phyloP scores from a whole-genome alignment of 768 basidiomycete genomes.

The Cyclocybe cylindracea region DNA sequence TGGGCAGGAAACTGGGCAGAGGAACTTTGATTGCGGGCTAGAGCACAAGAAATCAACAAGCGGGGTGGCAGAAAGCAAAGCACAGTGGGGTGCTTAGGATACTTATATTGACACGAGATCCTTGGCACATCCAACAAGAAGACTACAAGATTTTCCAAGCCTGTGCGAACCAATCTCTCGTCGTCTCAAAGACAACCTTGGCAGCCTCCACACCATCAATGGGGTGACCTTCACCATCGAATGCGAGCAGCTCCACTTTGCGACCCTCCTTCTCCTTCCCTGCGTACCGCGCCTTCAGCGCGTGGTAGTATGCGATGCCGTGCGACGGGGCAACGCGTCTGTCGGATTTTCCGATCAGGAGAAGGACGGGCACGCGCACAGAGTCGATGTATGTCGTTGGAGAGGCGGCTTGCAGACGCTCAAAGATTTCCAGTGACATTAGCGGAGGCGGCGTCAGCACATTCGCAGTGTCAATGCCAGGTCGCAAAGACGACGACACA shows the following conservation, averaged over 20 bases:
- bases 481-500: constrained; percentile 33
- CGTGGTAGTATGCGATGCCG: constrained; percentile 64
- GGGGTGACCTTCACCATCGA: constrained; percentile 63
- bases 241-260: constrained; percentile 58
- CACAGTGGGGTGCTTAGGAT: too few species aligned
- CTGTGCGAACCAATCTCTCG: constrained; percentile 48
- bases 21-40: too few species aligned
- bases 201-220: constrained; percentile 64
- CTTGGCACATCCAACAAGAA: too few species aligned
- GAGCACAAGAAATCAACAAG: too few species aligned
- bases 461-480: constrained; percentile 5
- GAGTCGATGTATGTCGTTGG: constrained; percentile 56
- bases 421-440: constrained; percentile 47
- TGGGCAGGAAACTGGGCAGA: too few species aligned
- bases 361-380: constrained; percentile 53
- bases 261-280: constrained; percentile 12
- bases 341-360: constrained; percentile 64
- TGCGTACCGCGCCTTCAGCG: constrained; percentile 46
- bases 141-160: not conserved
- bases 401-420: constrained; percentile 46
- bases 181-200: constrained; percentile 53
- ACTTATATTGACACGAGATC: too few species aligned
- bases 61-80: too few species aligned
- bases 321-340: constrained; percentile 64
- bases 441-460: constrained; percentile 22